phyloP scores from a whole-genome alignment of 768 basidiomycete genomes.

The Leccinum fibrillosum region DNA sequence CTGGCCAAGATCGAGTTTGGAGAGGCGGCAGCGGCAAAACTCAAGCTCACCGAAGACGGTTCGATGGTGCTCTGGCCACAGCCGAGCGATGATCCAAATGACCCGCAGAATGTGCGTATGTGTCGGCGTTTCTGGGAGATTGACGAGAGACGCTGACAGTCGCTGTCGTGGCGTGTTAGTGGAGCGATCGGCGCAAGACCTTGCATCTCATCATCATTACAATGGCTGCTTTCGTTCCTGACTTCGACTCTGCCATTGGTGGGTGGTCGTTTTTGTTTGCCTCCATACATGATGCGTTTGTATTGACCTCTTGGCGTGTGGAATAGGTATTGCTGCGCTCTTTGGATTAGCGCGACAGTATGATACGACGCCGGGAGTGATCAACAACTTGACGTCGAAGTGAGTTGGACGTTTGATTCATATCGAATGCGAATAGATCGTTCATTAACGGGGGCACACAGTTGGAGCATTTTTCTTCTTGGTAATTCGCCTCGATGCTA shows the following conservation, averaged over 20 bases:
- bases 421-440: conserved; percentile 1
- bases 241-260: conserved; percentile 54
- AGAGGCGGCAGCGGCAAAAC: conserved; percentile 38
- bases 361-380: conserved; percentile 43
- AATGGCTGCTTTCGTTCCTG: conserved; percentile 51
- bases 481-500: conserved; percentile 23
- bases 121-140: not conserved
- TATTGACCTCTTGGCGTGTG: not conserved
- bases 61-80: conserved; percentile 55
- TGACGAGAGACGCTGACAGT: not conserved
- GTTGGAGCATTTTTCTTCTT: conserved; percentile 49
- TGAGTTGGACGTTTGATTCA: conserved; percentile 5
- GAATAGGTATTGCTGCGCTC: conserved; percentile 45
- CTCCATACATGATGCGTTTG: not conserved
- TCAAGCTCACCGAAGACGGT: conserved; percentile 47
- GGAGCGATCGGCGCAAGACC: conserved; percentile 42
- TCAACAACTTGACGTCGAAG: conserved; percentile 52
- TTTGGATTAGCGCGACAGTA: conserved; percentile 46
- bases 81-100: conserved; percentile 45
- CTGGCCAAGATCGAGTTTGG: conserved; percentile 52
- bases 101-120: conserved; percentile 49
- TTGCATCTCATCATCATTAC: conserved; percentile 48
- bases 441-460: conserved; percentile 8
- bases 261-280: conserved; percentile 1
- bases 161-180: conserved; percentile 27